Evolutionary conservation across 352 stramenopile species (phyloP).

Genomic region (Phytopythium helicoides): DNA sequence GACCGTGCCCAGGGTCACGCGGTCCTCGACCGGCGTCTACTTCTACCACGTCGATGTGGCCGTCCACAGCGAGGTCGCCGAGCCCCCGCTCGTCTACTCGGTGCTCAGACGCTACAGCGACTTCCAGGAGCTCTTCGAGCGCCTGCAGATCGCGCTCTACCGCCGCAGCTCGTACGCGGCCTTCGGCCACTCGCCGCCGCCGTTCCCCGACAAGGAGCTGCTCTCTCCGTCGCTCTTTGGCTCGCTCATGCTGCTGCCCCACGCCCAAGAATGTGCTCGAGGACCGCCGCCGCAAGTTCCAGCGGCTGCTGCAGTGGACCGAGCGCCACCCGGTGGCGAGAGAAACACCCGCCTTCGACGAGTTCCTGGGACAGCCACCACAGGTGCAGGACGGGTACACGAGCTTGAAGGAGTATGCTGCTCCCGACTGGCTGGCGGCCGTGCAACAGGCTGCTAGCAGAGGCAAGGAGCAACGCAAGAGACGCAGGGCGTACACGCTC

Average conservation of each 20-base stretch:
- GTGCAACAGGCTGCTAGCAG: conserved; percentile 49
- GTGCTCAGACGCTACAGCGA: conserved; percentile 67
- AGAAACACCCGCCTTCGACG: conserved; percentile 26
- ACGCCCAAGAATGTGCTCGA: conserved; percentile 45
- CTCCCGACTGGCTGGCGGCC: conserved; percentile 57
- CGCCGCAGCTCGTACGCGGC: conserved; percentile 13
- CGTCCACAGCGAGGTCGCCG: conserved; percentile 6
- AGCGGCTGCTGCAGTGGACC: conserved; percentile 55
- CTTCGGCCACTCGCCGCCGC: conserved; percentile 18
- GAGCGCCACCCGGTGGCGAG: conserved; percentile 46
- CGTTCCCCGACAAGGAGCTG: conserved; percentile 59
- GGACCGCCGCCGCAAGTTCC: conserved; percentile 49
- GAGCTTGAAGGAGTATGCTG: conserved; percentile 73
- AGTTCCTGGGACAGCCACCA: conserved; percentile 60
- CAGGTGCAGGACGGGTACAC: conserved; percentile 61
- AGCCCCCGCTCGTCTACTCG: conserved; percentile 30
- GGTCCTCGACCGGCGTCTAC: conserved; percentile 46
- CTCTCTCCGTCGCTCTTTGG: conserved; percentile 45
- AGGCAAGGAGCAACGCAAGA: conserved; percentile 28
- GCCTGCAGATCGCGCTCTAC: conserved; percentile 10
- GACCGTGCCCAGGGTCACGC: conserved; percentile 49
- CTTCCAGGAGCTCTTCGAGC: conserved; percentile 50
- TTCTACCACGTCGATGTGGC: conserved; percentile 72
- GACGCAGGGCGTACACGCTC: conserved; percentile 23
- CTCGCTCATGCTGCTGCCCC: conserved; percentile 45